Evolutionary conservation across 257 asterid species (phyloP).

Genomic region (Cordia subcordata): DNA sequence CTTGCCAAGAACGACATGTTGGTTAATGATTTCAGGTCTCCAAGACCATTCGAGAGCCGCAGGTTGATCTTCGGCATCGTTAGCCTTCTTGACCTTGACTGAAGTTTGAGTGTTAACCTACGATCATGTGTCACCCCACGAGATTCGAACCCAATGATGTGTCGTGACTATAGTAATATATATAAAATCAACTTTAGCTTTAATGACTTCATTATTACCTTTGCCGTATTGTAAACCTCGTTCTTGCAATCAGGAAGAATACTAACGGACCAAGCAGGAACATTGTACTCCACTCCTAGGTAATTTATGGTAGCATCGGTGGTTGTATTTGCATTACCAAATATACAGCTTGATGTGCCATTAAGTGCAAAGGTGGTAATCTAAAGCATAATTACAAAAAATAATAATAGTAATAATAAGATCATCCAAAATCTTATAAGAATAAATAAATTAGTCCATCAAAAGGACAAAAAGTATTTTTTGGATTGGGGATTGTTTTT

Average conservation of each 20-base stretch:
- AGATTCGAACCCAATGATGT: too few species aligned
- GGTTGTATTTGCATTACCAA: constrained; percentile 41
- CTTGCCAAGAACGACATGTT: constrained; percentile 29
- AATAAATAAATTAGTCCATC: too few species aligned
- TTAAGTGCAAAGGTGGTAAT: constrained; percentile 29
- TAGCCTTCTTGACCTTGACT: constrained; percentile 32
- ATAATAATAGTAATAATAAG: too few species aligned
- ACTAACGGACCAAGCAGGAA: constrained; percentile 90
- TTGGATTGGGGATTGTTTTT: too few species aligned
- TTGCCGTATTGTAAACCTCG: constrained; percentile 68
- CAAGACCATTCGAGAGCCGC: constrained; percentile 49
- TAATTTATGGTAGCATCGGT: constrained; percentile 34
- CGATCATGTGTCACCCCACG: too few species aligned
- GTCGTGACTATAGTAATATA: too few species aligned
- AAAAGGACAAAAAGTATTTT: too few species aligned
- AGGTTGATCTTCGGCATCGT: constrained; percentile 33
- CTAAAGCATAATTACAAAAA: too few species aligned
- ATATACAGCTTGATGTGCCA: constrained; percentile 47
- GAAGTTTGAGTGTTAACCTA: constrained; percentile 65
- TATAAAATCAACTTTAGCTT: too few species aligned
- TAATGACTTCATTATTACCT: constrained; percentile 27
- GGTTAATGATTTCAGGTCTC: constrained; percentile 32
- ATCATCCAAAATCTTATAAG: too few species aligned
- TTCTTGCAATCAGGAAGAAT: constrained; percentile 70
- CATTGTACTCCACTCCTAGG: constrained; percentile 28